phyloP scores from a whole-genome alignment of 495 filamentous ascomycete species.

The Hypoxylon rickii region DNA sequence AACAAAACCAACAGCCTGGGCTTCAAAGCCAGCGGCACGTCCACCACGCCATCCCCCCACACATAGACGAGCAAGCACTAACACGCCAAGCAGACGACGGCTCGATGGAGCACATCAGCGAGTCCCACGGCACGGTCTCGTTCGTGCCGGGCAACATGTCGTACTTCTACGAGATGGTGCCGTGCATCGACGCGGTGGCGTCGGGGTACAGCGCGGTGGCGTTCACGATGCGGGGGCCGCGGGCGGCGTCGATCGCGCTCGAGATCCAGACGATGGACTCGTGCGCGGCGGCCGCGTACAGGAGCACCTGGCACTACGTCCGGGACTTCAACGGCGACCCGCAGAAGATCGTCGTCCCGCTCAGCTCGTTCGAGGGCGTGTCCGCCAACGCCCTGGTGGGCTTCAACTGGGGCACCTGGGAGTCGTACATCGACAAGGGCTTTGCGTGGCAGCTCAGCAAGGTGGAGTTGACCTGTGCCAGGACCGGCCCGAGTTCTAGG shows the following conservation, averaged over 20 bases:
- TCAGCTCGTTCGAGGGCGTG: conserved; percentile 14
- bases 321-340: not conserved
- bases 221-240: conserved; percentile 14
- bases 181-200: conserved; percentile 6
- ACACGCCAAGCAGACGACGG: conserved; percentile 19
- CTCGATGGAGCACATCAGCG: conserved; percentile 7
- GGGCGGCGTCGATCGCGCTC: conserved; percentile 13
- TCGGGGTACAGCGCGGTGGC: conserved; percentile 13
- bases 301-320: conserved; percentile 11
- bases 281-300: conserved; percentile 4
- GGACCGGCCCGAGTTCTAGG: too few species aligned
- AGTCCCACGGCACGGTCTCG: not conserved
- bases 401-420: conserved; percentile 22
- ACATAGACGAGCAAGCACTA: not conserved
- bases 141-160: conserved; percentile 12
- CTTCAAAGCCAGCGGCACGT: conserved; percentile 23
- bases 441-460: conserved; percentile 9
- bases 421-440: not conserved
- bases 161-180: conserved; percentile 25
- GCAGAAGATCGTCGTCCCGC: not conserved
- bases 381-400: conserved; percentile 9
- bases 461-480: conserved; percentile 1
- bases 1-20: conserved; percentile 15
- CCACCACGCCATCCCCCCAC: not conserved
- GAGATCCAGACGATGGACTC: conserved; percentile 22